These are phyloP conservation scores for Bipolaris zeicola DNA, from an alignment of 2,329 filamentous ascomycete genomes.

Conservation along the genomic window DNA sequence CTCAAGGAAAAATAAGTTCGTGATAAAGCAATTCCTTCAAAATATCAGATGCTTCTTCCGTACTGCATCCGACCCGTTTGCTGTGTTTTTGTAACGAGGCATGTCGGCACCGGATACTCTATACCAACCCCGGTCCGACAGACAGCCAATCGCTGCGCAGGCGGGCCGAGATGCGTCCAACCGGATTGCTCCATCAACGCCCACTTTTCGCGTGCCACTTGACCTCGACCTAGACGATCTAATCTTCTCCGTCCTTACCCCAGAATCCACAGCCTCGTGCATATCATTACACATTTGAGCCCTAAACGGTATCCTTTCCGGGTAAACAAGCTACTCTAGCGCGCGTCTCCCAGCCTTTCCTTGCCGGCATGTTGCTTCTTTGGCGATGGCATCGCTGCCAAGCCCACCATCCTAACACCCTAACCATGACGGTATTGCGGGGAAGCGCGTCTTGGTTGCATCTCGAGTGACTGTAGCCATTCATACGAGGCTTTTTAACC, in stretches of 20 bases:
- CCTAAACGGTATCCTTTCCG: slow-evolving; percentile 20
- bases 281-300: not conserved
- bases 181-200: not conserved
- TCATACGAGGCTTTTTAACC: slow-evolving; percentile 12
- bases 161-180: slow-evolving; percentile 28
- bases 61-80: not conserved
- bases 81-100: not conserved
- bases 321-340: slow-evolving; percentile 6
- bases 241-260: slow-evolving; percentile 13
- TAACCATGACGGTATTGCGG: slow-evolving; percentile 26
- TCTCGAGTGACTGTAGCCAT: slow-evolving; percentile 10
- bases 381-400: slow-evolving; percentile 19
- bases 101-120: not conserved
- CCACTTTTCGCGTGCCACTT: slow-evolving; percentile 4
- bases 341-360: slow-evolving; percentile 4
- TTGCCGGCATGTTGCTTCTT: slow-evolving; percentile 22
- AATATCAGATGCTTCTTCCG: not conserved
- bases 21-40: not conserved
- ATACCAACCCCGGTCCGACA: slow-evolving; percentile 21
- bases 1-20: not conserved
- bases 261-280: slow-evolving; percentile 10
- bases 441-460: slow-evolving; percentile 27
- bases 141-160: slow-evolving; percentile 10
- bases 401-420: slow-evolving; percentile 13
- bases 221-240: slow-evolving; percentile 3